These are phyloP conservation scores for Porcisia deanei DNA, from an alignment of 208 protist genomes.

Conservation along the genomic window DNA sequence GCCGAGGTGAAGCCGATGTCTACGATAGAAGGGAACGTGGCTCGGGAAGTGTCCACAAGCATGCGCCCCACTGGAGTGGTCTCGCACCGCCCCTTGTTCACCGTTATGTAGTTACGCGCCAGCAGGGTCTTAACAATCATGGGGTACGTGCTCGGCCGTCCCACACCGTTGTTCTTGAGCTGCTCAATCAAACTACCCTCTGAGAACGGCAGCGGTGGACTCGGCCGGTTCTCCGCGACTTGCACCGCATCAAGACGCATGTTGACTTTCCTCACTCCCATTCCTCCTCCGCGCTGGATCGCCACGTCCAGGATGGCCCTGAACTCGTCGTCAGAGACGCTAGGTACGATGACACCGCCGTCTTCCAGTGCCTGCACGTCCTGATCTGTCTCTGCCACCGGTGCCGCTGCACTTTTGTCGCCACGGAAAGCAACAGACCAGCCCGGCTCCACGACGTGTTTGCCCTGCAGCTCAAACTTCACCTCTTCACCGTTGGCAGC, in stretches of 20 bases:
- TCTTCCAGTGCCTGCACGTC: slow-evolving; percentile 59
- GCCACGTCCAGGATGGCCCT: slow-evolving; percentile 55
- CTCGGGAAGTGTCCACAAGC: slow-evolving; percentile 69
- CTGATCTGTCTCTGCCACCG: slow-evolving; percentile 29
- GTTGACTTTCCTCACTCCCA: slow-evolving; percentile 2
- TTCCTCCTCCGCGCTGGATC: slow-evolving; percentile 1
- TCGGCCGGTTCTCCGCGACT: slow-evolving; percentile 58
- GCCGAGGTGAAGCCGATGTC: slow-evolving; percentile 89
- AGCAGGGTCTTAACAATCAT: slow-evolving; percentile 90
- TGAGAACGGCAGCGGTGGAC: slow-evolving; percentile 73
- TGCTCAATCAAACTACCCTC: slow-evolving; percentile 89
- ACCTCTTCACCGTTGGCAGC: slow-evolving; percentile 55
- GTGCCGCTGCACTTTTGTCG: slow-evolving; percentile 2
- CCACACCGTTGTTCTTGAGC: slow-evolving; percentile 86
- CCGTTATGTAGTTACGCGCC: slow-evolving; percentile 80
- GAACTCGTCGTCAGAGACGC: slow-evolving; percentile 85
- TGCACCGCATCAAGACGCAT: slow-evolving; percentile 42
- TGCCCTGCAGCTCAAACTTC: slow-evolving; percentile 67
- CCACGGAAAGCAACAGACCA: slow-evolving; percentile 80
- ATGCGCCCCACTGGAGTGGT: slow-evolving; percentile 77
- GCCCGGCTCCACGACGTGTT: slow-evolving; percentile 69
- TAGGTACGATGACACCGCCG: slow-evolving; percentile 55
- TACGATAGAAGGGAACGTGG: slow-evolving; percentile 89
- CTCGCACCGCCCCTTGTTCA: slow-evolving; percentile 81
- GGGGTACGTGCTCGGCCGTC: slow-evolving; percentile 90